Evolutionary conservation across 495 filamentous ascomycete species (phyloP).

Genomic region (Glonium stellatum): DNA sequence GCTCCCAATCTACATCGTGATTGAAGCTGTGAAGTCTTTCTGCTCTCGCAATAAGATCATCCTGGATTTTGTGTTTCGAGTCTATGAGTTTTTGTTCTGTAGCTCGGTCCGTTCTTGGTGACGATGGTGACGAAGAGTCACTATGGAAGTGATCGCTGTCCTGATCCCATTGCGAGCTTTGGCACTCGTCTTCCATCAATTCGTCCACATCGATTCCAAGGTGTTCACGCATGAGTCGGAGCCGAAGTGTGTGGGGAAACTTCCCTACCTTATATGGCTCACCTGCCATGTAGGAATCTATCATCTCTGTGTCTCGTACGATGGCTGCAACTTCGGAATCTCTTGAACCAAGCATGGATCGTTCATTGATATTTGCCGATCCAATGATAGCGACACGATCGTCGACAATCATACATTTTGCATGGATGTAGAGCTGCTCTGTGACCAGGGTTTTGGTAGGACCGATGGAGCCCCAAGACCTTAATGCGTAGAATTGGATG

Average conservation of each 20-base stretch:
- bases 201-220: constrained; percentile 91
- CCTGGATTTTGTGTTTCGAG: constrained; percentile 52
- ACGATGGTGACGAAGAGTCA: constrained; percentile 36
- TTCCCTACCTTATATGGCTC: constrained; percentile 80
- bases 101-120: constrained; percentile 27
- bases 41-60: constrained; percentile 54
- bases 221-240: constrained; percentile 95
- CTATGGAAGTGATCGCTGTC: constrained; percentile 47
- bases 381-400: constrained; percentile 91
- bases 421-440: constrained; percentile 97
- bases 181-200: constrained; percentile 72
- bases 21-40: constrained; percentile 72
- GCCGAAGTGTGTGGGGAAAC: constrained; percentile 87
- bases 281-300: constrained; percentile 86
- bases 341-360: constrained; percentile 84
- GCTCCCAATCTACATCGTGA: constrained; percentile 70
- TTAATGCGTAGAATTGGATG: constrained; percentile 88
- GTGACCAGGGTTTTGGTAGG: constrained; percentile 75
- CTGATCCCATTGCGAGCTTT: constrained; percentile 24
- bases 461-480: constrained; percentile 90
- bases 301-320: constrained; percentile 88
- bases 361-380: constrained; percentile 98
- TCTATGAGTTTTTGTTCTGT: constrained; percentile 50
- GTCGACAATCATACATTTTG: constrained; percentile 95
- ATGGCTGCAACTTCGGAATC: constrained; percentile 91